These are phyloP conservation scores for Skeletonema menzelii DNA, from an alignment of 108 stramenopile species.

Conservation along the genomic window DNA sequence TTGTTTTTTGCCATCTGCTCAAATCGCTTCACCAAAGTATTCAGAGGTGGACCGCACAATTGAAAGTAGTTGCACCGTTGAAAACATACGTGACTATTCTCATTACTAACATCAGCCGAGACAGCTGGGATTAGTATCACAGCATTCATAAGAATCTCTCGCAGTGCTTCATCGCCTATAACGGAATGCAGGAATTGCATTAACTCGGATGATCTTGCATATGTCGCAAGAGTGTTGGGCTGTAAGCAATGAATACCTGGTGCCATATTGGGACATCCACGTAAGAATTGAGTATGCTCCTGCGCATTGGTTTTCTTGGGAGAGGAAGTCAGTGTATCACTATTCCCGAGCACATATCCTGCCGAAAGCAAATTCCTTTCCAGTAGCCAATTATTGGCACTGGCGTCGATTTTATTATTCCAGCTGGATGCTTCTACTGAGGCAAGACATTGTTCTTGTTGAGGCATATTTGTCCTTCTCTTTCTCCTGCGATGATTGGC, in stretches of 20 bases:
- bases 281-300: constrained; percentile 3
- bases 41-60: constrained; percentile 68
- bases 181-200: constrained; percentile 45
- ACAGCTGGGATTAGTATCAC: constrained; percentile 44
- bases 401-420: background rate
- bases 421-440: background rate
- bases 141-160: constrained; percentile 45
- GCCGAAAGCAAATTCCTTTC: constrained; percentile 34
- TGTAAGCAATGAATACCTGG: constrained; percentile 44
- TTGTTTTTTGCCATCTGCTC: background rate
- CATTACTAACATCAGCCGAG: background rate
- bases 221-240: constrained; percentile 40
- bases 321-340: constrained; percentile 16
- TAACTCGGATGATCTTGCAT: constrained; percentile 32
- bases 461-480: background rate
- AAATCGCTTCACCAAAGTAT: constrained; percentile 25
- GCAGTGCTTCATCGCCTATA: constrained; percentile 43
- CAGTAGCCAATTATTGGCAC: constrained; percentile 36
- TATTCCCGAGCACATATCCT: constrained; percentile 30
- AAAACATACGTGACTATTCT: constrained; percentile 3
- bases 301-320: background rate
- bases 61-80: constrained; percentile 58
- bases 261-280: constrained; percentile 44
- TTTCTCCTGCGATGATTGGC: background rate
- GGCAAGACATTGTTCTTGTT: background rate